These are phyloP conservation scores for Trypanosoma caninum DNA, from an alignment of 208 protist species.

Conservation along the genomic window DNA sequence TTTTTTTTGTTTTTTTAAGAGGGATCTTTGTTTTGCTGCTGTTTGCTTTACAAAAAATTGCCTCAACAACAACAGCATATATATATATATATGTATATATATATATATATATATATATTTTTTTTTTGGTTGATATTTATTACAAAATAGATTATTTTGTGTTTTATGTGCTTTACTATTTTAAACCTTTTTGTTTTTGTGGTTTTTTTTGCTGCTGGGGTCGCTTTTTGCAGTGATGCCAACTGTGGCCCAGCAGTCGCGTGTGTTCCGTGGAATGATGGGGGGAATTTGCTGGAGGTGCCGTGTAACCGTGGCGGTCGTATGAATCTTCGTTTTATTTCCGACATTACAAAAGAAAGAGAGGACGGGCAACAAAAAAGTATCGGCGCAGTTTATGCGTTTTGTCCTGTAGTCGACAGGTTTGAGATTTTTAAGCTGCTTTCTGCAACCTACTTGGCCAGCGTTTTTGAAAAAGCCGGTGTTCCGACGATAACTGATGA, in stretches of 20 bases:
- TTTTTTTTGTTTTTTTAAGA: constrained; percentile 5
- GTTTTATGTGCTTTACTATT: constrained; percentile 1
- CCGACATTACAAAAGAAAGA: constrained; percentile 53
- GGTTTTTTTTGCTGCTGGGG: neutral
- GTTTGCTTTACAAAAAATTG: too few species aligned
- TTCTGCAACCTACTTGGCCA: constrained; percentile 32
- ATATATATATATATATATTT: constrained; percentile 3
- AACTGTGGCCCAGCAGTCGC: constrained; percentile 33
- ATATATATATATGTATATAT: constrained; percentile 15
- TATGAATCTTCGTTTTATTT: constrained; percentile 74
- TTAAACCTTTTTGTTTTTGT: neutral
- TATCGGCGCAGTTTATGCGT: constrained; percentile 49
- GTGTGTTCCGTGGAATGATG: constrained; percentile 19
- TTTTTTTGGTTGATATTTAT: constrained; percentile 7
- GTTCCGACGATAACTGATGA: neutral
- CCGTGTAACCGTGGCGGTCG: constrained; percentile 37
- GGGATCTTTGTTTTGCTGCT: neutral
- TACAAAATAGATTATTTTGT: too few species aligned
- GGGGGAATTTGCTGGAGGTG: neutral
- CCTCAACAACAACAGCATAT: too few species aligned
- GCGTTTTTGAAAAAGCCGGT: constrained; percentile 12
- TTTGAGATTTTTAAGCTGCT: constrained; percentile 55
- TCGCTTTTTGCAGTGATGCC: neutral
- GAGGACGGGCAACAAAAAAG: neutral
- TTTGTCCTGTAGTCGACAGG: constrained; percentile 70